Percentiles rank a stretch among this genome's conserved stretches.
Evolutionary conservation across 1,284 basidiomycete species (phyloP).

Genomic region (Neonothopanus nambi): DNA sequence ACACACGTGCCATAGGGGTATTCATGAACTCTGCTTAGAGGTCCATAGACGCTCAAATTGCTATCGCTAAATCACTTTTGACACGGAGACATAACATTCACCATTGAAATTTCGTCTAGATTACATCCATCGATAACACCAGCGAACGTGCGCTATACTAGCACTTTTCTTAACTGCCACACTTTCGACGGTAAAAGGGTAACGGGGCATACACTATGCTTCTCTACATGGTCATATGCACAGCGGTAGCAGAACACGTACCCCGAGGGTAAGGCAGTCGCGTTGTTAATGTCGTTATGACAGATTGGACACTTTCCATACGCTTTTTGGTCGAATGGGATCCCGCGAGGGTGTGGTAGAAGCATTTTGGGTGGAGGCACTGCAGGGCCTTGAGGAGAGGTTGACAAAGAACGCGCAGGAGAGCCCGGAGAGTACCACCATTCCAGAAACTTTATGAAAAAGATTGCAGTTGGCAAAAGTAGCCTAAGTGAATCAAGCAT

Average conservation of each 20-base stretch:
- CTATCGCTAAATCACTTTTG: too few relatives aligned
- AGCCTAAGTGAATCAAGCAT: slow-evolving; percentile 79
- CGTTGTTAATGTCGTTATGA: slow-evolving; percentile 75
- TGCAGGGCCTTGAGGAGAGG: slow-evolving; percentile 61
- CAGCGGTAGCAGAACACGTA: slow-evolving; percentile 98
- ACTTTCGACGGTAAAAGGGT: slow-evolving; percentile 74
- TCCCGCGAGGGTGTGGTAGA: slow-evolving; percentile 67
- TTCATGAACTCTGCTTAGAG: neutral
- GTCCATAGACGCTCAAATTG: too few relatives aligned
- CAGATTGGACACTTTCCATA: slow-evolving; percentile 90
- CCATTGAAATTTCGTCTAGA: neutral
- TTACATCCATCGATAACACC: slow-evolving; percentile 24
- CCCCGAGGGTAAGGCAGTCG: slow-evolving; percentile 88
- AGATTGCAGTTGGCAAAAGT: slow-evolving; percentile 89
- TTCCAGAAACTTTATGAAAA: slow-evolving; percentile 96
- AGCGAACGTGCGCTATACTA: slow-evolving; percentile 65
- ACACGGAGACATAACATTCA: neutral
- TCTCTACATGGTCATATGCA: slow-evolving; percentile 82
- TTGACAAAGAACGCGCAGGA: slow-evolving; percentile 69
- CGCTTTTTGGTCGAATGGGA: slow-evolving; percentile 55
- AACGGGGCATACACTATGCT: slow-evolving; percentile 82
- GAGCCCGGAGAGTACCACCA: slow-evolving; percentile 99
- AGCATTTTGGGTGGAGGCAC: slow-evolving; percentile 78
- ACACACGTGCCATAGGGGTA: neutral
- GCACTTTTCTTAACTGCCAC: slow-evolving; percentile 87